Evolutionary conservation across 208 protist species (phyloP).

Genomic region (Zelonia costaricensis): DNA sequence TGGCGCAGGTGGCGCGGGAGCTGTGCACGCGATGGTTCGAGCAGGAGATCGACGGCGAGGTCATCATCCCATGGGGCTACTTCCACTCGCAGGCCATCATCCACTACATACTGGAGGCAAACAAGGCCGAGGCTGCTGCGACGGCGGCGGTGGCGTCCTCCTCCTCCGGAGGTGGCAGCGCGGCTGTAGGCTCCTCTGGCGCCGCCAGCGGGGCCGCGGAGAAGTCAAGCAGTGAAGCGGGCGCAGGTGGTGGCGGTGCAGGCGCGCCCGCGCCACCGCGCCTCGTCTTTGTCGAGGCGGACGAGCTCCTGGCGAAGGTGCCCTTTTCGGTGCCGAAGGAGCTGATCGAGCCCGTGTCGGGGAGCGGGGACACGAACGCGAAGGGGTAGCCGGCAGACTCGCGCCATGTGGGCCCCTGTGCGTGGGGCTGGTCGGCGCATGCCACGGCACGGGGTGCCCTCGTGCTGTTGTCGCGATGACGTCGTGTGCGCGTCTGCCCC

Average conservation of each 20-base stretch:
- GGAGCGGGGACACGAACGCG: neutral
- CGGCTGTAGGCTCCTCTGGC: too few relatives aligned
- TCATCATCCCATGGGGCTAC: slow-evolving; percentile 90
- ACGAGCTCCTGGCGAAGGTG: slow-evolving; percentile 65
- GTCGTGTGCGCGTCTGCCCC: too few relatives aligned
- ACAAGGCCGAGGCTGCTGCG: slow-evolving; percentile 25
- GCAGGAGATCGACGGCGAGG: slow-evolving; percentile 69
- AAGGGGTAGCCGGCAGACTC: too few relatives aligned
- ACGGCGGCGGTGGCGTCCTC: neutral
- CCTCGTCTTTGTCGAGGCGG: slow-evolving; percentile 71
- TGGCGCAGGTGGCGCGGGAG: slow-evolving; percentile 57
- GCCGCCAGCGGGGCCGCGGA: neutral
- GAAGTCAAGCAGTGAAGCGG: neutral
- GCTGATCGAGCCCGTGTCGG: slow-evolving; percentile 36
- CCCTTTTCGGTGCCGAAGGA: slow-evolving; percentile 80
- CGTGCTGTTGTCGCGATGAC: too few relatives aligned
- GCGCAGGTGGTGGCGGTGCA: neutral
- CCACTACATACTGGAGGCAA: slow-evolving; percentile 71
- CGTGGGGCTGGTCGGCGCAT: too few relatives aligned
- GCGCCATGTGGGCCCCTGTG: too few relatives aligned
- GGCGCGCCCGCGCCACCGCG: slow-evolving; percentile 4
- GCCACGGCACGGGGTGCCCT: too few relatives aligned
- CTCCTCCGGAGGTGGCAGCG: too few relatives aligned
- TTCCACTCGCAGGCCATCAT: slow-evolving; percentile 84
- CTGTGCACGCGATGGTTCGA: slow-evolving; percentile 79